These are phyloP conservation scores for Ophiostoma perfectum DNA, from an alignment of 2,329 filamentous ascomycete species.

Conservation along the genomic window DNA sequence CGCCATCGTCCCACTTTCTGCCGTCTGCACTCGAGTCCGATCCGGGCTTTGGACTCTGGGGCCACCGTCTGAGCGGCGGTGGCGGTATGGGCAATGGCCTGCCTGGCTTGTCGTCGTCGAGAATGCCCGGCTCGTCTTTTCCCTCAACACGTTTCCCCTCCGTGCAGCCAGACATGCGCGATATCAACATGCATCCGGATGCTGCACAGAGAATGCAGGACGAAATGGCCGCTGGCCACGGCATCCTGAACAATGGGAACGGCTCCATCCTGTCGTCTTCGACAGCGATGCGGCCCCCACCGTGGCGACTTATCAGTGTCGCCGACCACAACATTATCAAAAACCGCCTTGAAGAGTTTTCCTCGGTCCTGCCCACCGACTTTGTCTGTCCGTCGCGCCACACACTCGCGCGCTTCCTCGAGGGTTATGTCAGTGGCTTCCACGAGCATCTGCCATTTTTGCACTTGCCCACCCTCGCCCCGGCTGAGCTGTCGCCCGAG, in stretches of 20 bases:
- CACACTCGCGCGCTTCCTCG: conserved; percentile 62
- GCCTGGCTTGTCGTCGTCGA: conserved; percentile 33
- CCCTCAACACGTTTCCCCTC: conserved; percentile 52
- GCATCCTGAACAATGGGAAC: not conserved
- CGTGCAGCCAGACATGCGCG: conserved; percentile 48
- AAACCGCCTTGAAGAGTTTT: conserved; percentile 57
- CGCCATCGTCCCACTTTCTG: conserved; percentile 49
- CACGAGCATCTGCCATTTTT: conserved; percentile 56
- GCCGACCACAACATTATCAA: conserved; percentile 53
- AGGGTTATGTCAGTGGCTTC: conserved; percentile 65
- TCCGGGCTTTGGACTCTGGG: conserved; percentile 49
- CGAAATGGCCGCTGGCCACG: conserved; percentile 29
- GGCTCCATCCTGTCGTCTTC: not conserved
- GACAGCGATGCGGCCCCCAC: conserved; percentile 32
- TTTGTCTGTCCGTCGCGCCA: conserved; percentile 66
- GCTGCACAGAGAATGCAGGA: conserved; percentile 37
- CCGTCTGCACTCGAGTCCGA: conserved; percentile 52
- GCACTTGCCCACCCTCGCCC: conserved; percentile 60
- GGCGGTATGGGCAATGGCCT: conserved; percentile 18
- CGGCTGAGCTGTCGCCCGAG: conserved; percentile 61
- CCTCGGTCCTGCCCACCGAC: conserved; percentile 52
- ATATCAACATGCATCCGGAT: conserved; percentile 34
- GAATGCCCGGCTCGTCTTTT: conserved; percentile 45
- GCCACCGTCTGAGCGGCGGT: conserved; percentile 39
- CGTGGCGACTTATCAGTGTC: conserved; percentile 45